Conservation (phyloP, 2,329 filamentous ascomycete genomes). For the Penicillium freii region DNA sequence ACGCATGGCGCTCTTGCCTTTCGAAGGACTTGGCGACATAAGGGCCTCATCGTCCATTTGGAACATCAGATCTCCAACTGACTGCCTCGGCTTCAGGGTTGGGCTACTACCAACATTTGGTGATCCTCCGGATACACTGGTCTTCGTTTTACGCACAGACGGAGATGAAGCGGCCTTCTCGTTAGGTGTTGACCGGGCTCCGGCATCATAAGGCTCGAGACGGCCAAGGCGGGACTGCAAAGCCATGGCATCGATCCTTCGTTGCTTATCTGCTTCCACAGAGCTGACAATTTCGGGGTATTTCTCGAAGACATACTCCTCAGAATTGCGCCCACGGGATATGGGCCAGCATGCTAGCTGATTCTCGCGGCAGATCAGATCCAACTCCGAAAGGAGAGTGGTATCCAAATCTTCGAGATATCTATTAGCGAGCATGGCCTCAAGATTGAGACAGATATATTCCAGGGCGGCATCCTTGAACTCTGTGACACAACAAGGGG, state of each 20-base stretch:
- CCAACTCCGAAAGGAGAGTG: conserved; percentile 76
- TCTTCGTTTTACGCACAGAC: conserved; percentile 43
- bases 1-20: conserved; percentile 33
- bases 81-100: conserved; percentile 65
- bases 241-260: conserved; percentile 73
- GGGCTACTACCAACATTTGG: conserved; percentile 60
- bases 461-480: conserved; percentile 88
- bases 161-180: conserved; percentile 60
- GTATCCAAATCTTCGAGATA: conserved; percentile 82
- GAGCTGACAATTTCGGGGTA: conserved; percentile 46
- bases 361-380: conserved; percentile 75
- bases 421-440: conserved; percentile 86
- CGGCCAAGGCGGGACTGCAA: conserved; percentile 64
- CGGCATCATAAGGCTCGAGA: conserved; percentile 65
- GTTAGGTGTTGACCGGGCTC: conserved; percentile 59
- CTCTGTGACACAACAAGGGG: conserved; percentile 74
- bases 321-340: conserved; percentile 70
- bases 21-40: conserved; percentile 28
- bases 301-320: conserved; percentile 49
- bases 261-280: conserved; percentile 50
- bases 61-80: conserved; percentile 78
- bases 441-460: conserved; percentile 87
- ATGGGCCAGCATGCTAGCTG: conserved; percentile 76
- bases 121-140: conserved; percentile 40
- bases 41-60: conserved; percentile 81